Evolutionary conservation across 352 stramenopile species (phyloP).

Genomic region (Globisporangium radiosum): DNA sequence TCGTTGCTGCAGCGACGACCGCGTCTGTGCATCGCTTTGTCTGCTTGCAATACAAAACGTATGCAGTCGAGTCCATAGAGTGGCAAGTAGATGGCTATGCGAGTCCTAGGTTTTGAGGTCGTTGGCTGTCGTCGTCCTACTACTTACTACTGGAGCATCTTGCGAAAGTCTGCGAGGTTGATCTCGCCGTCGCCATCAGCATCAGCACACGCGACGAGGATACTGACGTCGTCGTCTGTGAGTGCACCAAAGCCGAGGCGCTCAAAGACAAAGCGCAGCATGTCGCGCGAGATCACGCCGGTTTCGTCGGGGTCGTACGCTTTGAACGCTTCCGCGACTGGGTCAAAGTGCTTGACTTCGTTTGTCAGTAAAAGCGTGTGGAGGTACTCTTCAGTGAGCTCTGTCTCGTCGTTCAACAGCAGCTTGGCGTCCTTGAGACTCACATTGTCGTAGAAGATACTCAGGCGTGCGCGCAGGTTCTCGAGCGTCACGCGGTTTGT

Average conservation of each 20-base stretch:
- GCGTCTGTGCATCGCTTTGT: not conserved
- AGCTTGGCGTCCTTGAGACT: conserved; percentile 75
- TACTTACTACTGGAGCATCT: conserved; percentile 36
- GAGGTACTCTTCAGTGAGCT: conserved; percentile 71
- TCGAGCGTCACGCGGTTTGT: conserved; percentile 75
- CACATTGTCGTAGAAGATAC: conserved; percentile 87
- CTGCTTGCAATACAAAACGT: too few relatives aligned
- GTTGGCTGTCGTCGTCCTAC: too few relatives aligned
- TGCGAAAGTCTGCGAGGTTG: conserved; percentile 76
- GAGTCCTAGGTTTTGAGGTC: too few relatives aligned
- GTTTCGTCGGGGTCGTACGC: conserved; percentile 86
- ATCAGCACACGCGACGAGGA: conserved; percentile 84
- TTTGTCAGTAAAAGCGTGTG: conserved; percentile 79
- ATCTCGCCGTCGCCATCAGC: conserved; percentile 77
- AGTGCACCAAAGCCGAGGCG: conserved; percentile 71
- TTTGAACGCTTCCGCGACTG: conserved; percentile 85
- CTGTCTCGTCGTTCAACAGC: conserved; percentile 79
- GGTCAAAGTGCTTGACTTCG: conserved; percentile 88
- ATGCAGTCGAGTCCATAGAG: too few relatives aligned
- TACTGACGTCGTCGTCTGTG: conserved; percentile 74
- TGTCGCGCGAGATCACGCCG: conserved; percentile 73
- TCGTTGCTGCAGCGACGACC: too few relatives aligned
- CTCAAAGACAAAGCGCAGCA: conserved; percentile 82
- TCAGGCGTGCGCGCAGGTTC: conserved; percentile 69
- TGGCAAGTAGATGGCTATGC: too few relatives aligned